Base-by-base conservation (phyloP, 2,329 filamentous ascomycete genomes). In the Orbilia oligospora region DNA sequence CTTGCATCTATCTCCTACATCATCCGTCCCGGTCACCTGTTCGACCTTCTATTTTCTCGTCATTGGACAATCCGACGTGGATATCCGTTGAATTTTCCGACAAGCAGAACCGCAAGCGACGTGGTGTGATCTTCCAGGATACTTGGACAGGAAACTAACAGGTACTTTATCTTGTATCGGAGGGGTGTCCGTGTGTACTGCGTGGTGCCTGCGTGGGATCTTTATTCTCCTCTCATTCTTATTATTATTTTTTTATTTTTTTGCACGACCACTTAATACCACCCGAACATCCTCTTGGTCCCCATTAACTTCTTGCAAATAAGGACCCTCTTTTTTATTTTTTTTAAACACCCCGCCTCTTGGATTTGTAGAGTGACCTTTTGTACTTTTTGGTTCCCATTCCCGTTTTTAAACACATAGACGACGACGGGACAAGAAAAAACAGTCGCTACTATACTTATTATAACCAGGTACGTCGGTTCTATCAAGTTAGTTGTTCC, bases 81-180 rank as follows among this genome's bases (percentile, higher is more conserved):
- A 69, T 76, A 76, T 36, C 65, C 55, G 71, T 76, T 69, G 64
- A 69, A 76, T 76, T 76, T 76, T 69, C 71, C 64, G 66, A 67
- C 58, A 71, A 71, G 67, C 51, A 71, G 73, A 77, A 77, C 58
- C 73, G 68, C 63, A 77, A 77, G 73, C 73, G 73, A 77, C 73
- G 73, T 77, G 73, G 73, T 77, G 73, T 77, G 73, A 77, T 77
- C 58, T 58, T 24, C 48, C 71, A 66, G 69, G 69, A 72, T 72
- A 72, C 48, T 20, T 49, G 20, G 2, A 41, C 12, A 38, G 14
- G 27, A 6, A 30, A 30, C 27, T 53, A 20, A 22, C 18, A 38
- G 22, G 20, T 67, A 38, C 49, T 49, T 51, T 67, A 38, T 63
- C 24, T 49, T 46, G 41, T 58, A 70, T 55, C 56, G 30, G 61